Base-by-base conservation (phyloP, 768 basidiomycete genomes). In the Naganishia randhawae region DNA sequence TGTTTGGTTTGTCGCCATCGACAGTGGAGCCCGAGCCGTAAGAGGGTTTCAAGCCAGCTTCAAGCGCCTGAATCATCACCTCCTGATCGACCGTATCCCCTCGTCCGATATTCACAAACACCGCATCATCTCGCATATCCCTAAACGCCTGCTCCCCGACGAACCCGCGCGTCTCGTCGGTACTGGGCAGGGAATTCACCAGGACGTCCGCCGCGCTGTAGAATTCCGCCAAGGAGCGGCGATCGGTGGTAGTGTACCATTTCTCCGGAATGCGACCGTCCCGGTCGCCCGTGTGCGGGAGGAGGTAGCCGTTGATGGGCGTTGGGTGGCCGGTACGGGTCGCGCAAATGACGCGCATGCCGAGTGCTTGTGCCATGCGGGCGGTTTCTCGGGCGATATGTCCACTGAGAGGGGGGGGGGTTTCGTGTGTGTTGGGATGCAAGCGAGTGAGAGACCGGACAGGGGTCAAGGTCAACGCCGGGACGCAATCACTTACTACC, bases 101-200 rank as follows among this genome's bases (percentile, higher is more conserved):
- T 39, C 81, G 67, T 0, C 81, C 81, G 33, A 81, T 76, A 64
- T 81, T 81, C 55, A 81, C 71, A 35, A 81, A 77, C n/a, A 80
- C 67, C 1, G 74, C 74, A 29, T 73, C 73, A 29, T 77, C 68
- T 29, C 75, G 74, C 64, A 81, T 66, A 29, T 57, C 51, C n/a
- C 65, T 41, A 53, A 73, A 73, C 22, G 72, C 67, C 10, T 29
- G n/a, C 17, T 57, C 67, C 37, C 54, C 67, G 7, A 73, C 68
- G 27, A 66, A 71, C 0, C 42, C 42, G 4, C 55, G 33, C 19
- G 69, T 73, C 13, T 41, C 61, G 9, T 51, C n/a, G 16, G 32
- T 52, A 5, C 69, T 66, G 0, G 72, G 72, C 14, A 73, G 65
- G 31, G 69, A 65, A 55, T 73, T 71, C 22, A 73, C 69, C n/a